phyloP scores from a whole-genome alignment of 2,329 filamentous ascomycete genomes.

The Verticillium dahliae region DNA sequence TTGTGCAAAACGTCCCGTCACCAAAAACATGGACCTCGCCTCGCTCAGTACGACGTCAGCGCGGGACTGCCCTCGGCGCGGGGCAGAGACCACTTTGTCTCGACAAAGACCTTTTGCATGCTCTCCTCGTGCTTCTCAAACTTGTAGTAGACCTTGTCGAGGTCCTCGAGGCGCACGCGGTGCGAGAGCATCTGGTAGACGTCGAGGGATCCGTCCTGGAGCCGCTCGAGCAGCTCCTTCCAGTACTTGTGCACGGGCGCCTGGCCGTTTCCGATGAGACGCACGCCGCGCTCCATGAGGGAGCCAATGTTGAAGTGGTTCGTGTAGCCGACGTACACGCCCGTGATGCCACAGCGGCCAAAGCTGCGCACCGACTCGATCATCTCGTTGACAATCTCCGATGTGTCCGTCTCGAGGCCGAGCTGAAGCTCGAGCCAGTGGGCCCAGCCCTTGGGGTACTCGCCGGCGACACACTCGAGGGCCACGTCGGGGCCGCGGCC shows the following conservation, averaged over 20 bases:
- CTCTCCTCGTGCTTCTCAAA: conserved; percentile 57
- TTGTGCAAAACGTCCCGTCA: background rate
- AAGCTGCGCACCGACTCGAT: conserved; percentile 66
- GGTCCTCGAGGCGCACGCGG: conserved; percentile 67
- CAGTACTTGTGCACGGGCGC: conserved; percentile 79
- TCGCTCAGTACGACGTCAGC: conserved; percentile 30
- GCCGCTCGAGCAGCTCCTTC: conserved; percentile 64
- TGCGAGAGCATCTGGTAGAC: conserved; percentile 77
- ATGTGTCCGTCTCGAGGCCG: conserved; percentile 78
- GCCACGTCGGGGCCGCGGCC: conserved; percentile 68
- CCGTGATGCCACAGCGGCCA: conserved; percentile 71
- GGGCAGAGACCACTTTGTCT: conserved; percentile 51
- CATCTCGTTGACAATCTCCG: conserved; percentile 76
- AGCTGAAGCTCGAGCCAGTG: conserved; percentile 51
- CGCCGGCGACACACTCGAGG: conserved; percentile 60
- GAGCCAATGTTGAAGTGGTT: conserved; percentile 81
- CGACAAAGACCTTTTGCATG: conserved; percentile 75
- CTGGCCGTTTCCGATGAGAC: conserved; percentile 62
- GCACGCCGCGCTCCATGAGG: conserved; percentile 80
- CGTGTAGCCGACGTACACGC: conserved; percentile 59
- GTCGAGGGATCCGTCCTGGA: conserved; percentile 63
- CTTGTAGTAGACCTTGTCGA: conserved; percentile 57
- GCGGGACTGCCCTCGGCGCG: conserved; percentile 33
- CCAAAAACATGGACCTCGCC: background rate
- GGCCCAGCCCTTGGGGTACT: conserved; percentile 55